A percentile compares a stretch with the other conserved stretches of the same genome.
These are phyloP conservation scores for Haberlea rhodopensis DNA, from an alignment of 257 asterid genomes.

Conservation along the genomic window DNA sequence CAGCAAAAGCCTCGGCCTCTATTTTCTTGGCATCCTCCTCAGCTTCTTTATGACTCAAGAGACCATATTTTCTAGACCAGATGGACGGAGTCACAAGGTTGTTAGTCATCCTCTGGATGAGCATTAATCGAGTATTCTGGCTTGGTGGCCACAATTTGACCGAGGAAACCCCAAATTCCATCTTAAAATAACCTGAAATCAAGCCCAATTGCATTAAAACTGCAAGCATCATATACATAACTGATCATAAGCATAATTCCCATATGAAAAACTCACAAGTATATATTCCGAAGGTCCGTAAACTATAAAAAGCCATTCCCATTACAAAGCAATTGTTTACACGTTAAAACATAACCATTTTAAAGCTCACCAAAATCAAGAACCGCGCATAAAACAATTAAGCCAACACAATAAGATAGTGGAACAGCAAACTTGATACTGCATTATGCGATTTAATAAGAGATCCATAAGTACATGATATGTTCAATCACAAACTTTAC, in stretches of 20 bases:
- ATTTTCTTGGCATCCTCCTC: slow-evolving; percentile 72
- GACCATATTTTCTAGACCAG: slow-evolving; percentile 79
- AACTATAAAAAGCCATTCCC: neutral
- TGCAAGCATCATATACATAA: too few relatives aligned
- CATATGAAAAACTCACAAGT: neutral
- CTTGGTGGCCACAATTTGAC: slow-evolving; percentile 89
- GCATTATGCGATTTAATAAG: neutral
- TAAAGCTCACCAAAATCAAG: too few relatives aligned
- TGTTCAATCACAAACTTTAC: neutral
- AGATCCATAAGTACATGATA: neutral
- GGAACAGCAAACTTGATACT: neutral
- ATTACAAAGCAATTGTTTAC: neutral
- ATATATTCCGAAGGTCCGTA: neutral
- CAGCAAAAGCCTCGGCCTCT: slow-evolving; percentile 61
- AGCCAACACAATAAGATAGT: neutral
- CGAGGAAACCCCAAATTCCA: slow-evolving; percentile 53
- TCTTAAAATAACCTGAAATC: slow-evolving; percentile 38
- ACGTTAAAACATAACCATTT: neutral
- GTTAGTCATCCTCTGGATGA: slow-evolving; percentile 71
- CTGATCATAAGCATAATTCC: too few relatives aligned
- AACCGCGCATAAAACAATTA: too few relatives aligned
- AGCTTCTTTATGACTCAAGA: slow-evolving; percentile 71
- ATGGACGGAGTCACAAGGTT: slow-evolving; percentile 77
- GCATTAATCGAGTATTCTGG: slow-evolving; percentile 60
- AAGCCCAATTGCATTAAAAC: neutral